phyloP scores from a whole-genome alignment of 768 basidiomycete species.

The Boletus huronensis region DNA sequence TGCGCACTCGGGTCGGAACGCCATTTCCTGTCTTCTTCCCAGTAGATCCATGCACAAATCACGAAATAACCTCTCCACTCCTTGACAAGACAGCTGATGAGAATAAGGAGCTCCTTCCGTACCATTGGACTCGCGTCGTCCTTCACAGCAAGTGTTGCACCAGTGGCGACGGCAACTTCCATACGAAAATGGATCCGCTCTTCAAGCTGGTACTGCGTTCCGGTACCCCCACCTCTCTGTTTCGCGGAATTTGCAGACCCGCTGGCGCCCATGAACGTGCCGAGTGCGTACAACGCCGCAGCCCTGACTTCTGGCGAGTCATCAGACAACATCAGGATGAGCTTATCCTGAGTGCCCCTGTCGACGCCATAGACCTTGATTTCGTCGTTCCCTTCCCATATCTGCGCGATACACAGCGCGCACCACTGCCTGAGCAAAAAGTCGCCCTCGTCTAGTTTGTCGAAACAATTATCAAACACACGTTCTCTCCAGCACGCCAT shows the following conservation, averaged over 20 bases:
- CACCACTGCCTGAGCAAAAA: constrained; percentile 94
- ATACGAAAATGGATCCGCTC: constrained; percentile 80
- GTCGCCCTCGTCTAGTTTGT: constrained; percentile 82
- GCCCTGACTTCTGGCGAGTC: constrained; percentile 91
- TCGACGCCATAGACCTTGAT: constrained; percentile 83
- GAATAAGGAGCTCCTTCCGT: constrained; percentile 85
- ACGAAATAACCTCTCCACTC: constrained; percentile 98
- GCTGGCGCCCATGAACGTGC: constrained; percentile 89
- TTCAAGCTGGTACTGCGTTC: constrained; percentile 70
- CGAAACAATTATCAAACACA: constrained; percentile 86
- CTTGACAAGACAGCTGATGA: constrained; percentile 89
- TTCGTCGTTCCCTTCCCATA: constrained; percentile 93
- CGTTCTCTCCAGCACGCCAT: constrained; percentile 74
- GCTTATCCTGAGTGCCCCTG: constrained; percentile 73
- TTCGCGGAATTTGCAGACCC: constrained; percentile 66
- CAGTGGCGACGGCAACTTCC: constrained; percentile 90
- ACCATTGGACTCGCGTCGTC: constrained; percentile 97
- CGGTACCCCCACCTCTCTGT: constrained; percentile 81
- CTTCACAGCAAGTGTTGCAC: constrained; percentile 81
- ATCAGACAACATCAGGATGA: constrained; percentile 76
- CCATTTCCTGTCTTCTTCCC: constrained; percentile 84
- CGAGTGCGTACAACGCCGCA: constrained; percentile 86
- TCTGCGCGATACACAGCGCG: constrained; percentile 86
- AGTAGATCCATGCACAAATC: constrained; percentile 94
- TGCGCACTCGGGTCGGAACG: constrained; percentile 34